These are phyloP conservation scores for Metarhizium rileyi DNA, from an alignment of 2,329 filamentous ascomycete genomes.

Conservation along the genomic window DNA sequence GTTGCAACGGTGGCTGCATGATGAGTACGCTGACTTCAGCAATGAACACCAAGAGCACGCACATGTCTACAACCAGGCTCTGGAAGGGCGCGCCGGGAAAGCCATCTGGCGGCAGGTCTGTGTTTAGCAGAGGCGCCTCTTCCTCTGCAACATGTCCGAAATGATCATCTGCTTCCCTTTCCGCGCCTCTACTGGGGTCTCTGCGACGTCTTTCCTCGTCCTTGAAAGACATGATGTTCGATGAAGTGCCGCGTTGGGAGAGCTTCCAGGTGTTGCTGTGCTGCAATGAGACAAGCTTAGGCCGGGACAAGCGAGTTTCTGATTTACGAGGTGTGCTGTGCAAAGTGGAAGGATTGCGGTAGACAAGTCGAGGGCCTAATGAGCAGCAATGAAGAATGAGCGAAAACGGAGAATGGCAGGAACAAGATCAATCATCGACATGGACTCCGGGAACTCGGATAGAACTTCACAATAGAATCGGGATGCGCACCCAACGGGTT, in stretches of 20 bases:
- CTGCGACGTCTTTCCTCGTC: not conserved
- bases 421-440: too few species aligned
- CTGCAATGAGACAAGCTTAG: not conserved
- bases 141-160: not conserved
- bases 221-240: not conserved
- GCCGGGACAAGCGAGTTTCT: not conserved
- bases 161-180: not conserved
- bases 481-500: too few species aligned
- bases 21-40: constrained; percentile 30
- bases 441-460: too few species aligned
- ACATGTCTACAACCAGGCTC: constrained; percentile 21
- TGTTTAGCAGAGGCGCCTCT: constrained; percentile 7
- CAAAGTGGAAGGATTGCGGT: not conserved
- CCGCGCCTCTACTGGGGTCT: not conserved
- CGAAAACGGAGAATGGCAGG: not conserved
- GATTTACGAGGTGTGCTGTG: not conserved
- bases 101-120: constrained; percentile 11
- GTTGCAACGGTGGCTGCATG: constrained; percentile 32
- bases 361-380: not conserved
- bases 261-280: not conserved
- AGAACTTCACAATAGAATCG: too few species aligned
- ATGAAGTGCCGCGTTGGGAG: not conserved
- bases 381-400: not conserved
- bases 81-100: constrained; percentile 17
- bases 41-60: constrained; percentile 30